Evolutionary conservation across 1,284 basidiomycete genomes (phyloP).

Genomic region (Apiotrichum brassicae): DNA sequence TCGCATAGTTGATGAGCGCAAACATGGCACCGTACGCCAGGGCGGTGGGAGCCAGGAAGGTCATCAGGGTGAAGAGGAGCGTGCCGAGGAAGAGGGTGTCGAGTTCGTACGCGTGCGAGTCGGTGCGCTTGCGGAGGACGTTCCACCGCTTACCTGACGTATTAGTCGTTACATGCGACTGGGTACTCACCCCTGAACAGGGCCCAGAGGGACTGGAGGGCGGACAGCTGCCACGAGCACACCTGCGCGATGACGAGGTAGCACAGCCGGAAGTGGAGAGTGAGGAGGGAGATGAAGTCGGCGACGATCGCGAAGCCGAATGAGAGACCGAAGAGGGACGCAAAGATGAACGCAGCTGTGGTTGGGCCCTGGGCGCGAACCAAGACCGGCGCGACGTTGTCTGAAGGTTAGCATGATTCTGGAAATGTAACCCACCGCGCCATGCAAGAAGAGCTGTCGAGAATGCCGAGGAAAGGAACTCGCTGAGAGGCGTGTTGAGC

Average conservation of each 20-base stretch:
- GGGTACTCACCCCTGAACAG: slow-evolving; percentile 76
- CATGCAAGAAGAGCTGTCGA: slow-evolving; percentile 59
- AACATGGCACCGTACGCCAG: slow-evolving; percentile 79
- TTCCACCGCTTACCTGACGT: slow-evolving; percentile 75
- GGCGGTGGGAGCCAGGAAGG: slow-evolving; percentile 87
- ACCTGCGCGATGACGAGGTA: slow-evolving; percentile 62
- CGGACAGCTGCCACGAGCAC: slow-evolving; percentile 59
- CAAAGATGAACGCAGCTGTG: slow-evolving; percentile 4
- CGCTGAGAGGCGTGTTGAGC: slow-evolving; percentile 85
- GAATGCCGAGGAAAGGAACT: slow-evolving; percentile 69
- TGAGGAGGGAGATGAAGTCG: slow-evolving; percentile 47
- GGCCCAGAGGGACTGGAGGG: slow-evolving; percentile 72
- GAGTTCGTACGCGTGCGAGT: slow-evolving; percentile 83
- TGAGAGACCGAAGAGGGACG: slow-evolving; percentile 27
- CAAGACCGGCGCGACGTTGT: slow-evolving; percentile 9
- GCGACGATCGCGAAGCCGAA: slow-evolving; percentile 25
- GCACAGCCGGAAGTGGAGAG: slow-evolving; percentile 66
- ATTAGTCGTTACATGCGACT: neutral
- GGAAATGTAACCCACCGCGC: slow-evolving; percentile 55
- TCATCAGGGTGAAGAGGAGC: slow-evolving; percentile 83
- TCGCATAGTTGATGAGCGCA: slow-evolving; percentile 46
- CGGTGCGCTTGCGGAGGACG: slow-evolving; percentile 66
- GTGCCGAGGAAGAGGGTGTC: slow-evolving; percentile 93
- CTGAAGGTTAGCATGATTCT: slow-evolving; percentile 5
- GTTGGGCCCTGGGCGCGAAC: slow-evolving; percentile 7